Evolutionary conservation across 2,329 filamentous ascomycete genomes (phyloP).

Genomic region (Conoideocrella luteorostrata): DNA sequence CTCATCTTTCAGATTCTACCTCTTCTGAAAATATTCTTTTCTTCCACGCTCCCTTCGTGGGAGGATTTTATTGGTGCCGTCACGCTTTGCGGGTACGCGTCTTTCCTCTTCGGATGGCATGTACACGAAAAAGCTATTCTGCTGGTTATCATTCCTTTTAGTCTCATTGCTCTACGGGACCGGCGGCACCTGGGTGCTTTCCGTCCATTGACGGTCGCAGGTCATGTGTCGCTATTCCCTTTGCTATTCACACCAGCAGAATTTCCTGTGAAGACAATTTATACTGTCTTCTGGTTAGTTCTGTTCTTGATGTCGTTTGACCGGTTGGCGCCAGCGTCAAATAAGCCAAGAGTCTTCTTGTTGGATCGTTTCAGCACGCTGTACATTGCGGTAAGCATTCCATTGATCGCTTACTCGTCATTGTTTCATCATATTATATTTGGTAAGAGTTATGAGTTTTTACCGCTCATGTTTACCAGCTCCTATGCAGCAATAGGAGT

Average conservation of each 20-base stretch:
- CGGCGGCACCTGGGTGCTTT: constrained; percentile 88
- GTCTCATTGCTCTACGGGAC: constrained; percentile 82
- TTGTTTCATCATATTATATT: constrained; percentile 78
- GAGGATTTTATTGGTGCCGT: constrained; percentile 83
- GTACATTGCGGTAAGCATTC: constrained; percentile 86
- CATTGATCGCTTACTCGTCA: constrained; percentile 83
- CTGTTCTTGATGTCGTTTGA: constrained; percentile 83
- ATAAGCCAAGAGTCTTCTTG: constrained; percentile 74
- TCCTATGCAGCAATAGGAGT: constrained; percentile 93
- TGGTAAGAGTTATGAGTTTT: constrained; percentile 75
- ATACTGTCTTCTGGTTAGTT: constrained; percentile 88
- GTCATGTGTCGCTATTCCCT: constrained; percentile 92
- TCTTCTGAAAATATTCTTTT: constrained; percentile 69
- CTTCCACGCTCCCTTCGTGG: constrained; percentile 62
- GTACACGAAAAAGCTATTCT: constrained; percentile 97
- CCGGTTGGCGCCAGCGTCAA: constrained; percentile 75
- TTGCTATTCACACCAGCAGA: constrained; percentile 87
- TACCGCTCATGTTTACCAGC: constrained; percentile 96
- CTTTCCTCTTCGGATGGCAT: constrained; percentile 97
- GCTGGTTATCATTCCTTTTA: constrained; percentile 91
- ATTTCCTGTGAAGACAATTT: constrained; percentile 88
- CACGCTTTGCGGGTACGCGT: constrained; percentile 90
- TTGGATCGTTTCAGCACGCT: constrained; percentile 85
- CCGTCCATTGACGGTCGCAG: constrained; percentile 82
- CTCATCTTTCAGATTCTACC: constrained; percentile 75